These are phyloP conservation scores for Bretziella fagacearum DNA, from an alignment of 2,329 filamentous ascomycete genomes.

Conservation along the genomic window DNA sequence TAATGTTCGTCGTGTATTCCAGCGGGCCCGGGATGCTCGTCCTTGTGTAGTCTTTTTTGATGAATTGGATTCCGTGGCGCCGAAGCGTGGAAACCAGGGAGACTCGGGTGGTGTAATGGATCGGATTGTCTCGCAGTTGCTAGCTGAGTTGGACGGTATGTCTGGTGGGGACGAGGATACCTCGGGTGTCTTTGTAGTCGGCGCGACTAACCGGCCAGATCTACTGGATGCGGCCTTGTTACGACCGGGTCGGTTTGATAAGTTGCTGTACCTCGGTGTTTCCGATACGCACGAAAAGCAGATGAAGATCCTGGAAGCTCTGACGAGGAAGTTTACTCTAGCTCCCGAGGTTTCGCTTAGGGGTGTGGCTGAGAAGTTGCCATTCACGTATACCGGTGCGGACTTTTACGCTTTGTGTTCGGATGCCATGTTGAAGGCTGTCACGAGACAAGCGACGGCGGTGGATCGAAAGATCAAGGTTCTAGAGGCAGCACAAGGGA, in stretches of 20 bases:
- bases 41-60: slow-evolving; percentile 91
- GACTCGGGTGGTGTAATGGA: slow-evolving; percentile 98
- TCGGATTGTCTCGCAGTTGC: slow-evolving; percentile 81
- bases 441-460: slow-evolving; percentile 69
- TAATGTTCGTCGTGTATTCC: slow-evolving; percentile 78
- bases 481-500: slow-evolving; percentile 37
- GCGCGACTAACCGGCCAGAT: slow-evolving; percentile 88
- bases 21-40: slow-evolving; percentile 66
- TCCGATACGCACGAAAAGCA: slow-evolving; percentile 96
- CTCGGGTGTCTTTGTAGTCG: slow-evolving; percentile 90
- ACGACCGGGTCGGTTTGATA: slow-evolving; percentile 84
- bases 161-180: slow-evolving; percentile 36
- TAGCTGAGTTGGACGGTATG: slow-evolving; percentile 96
- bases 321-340: slow-evolving; percentile 91
- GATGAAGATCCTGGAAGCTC: slow-evolving; percentile 76
- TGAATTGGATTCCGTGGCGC: slow-evolving; percentile 81
- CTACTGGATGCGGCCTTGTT: slow-evolving; percentile 78
- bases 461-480: slow-evolving; percentile 70
- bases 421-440: slow-evolving; percentile 96
- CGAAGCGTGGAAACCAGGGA: slow-evolving; percentile 91
- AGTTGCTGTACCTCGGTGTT: slow-evolving; percentile 94
- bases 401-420: slow-evolving; percentile 96
- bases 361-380: slow-evolving; percentile 57
- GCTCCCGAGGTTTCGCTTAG: slow-evolving; percentile 61
- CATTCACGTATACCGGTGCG: slow-evolving; percentile 92